Evolutionary conservation across 2,329 filamentous ascomycete species (phyloP).

Genomic region (Diplodia intermedia): DNA sequence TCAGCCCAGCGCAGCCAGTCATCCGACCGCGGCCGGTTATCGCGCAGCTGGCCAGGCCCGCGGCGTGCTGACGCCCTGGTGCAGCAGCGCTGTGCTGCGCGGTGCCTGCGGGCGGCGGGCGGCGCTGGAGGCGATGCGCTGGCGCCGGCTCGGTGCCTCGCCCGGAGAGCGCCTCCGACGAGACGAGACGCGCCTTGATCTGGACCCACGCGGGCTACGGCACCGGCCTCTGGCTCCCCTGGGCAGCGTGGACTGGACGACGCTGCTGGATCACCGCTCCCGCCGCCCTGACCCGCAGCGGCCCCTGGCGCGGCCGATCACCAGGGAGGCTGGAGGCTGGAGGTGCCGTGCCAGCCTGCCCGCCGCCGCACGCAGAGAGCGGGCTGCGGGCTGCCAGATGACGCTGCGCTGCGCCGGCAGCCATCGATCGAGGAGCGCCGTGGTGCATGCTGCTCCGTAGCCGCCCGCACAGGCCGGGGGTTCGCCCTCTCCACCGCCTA

Average conservation of each 20-base stretch:
- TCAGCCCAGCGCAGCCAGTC: conserved; percentile 27
- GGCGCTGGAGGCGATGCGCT: conserved; percentile 9
- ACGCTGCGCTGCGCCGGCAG: conserved; percentile 28
- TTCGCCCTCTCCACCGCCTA: conserved; percentile 14
- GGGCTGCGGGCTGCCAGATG: conserved; percentile 19
- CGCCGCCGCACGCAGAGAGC: neutral
- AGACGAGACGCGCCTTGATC: conserved; percentile 5
- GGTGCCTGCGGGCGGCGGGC: conserved; percentile 7
- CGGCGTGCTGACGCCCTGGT: conserved; percentile 4
- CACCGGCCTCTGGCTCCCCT: conserved; percentile 7
- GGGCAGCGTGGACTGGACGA: conserved; percentile 7
- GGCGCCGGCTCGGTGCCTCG: conserved; percentile 10
- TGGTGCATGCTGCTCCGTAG: conserved; percentile 8
- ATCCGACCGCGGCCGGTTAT: conserved; percentile 27
- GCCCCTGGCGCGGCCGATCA: conserved; percentile 27
- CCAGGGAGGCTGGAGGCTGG: conserved; percentile 11
- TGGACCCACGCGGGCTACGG: conserved; percentile 17
- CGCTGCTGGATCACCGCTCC: conserved; percentile 14
- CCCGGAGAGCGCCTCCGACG: conserved; percentile 11
- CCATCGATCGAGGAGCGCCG: conserved; percentile 15
- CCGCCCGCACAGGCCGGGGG: conserved; percentile 21
- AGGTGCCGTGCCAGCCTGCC: neutral
- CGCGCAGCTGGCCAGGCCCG: conserved; percentile 16
- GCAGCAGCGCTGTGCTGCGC: neutral
- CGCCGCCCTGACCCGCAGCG: conserved; percentile 22